Conservation (phyloP, 192 early-diverging fungal genomes). For the Irineochytrium annulatum region DNA sequence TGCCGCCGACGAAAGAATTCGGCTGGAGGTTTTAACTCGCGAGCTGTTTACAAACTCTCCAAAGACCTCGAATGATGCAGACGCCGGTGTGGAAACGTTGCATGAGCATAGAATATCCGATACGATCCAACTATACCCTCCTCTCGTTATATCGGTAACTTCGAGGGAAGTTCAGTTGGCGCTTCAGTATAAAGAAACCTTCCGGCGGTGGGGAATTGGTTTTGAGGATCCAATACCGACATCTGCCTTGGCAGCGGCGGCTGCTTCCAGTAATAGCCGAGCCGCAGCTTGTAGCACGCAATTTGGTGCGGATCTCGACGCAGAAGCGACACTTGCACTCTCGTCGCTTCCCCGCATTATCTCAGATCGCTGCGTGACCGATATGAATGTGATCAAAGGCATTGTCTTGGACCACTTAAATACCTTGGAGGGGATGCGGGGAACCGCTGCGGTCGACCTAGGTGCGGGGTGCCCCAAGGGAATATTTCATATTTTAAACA, state of each 20-base stretch:
- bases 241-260: neutral
- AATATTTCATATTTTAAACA: conserved; percentile 66
- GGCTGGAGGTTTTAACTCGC: conserved; percentile 44
- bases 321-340: conserved; percentile 13
- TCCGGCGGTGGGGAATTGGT: conserved; percentile 47
- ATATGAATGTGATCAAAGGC: conserved; percentile 41
- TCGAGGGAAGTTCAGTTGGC: conserved; percentile 32
- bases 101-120: conserved; percentile 29
- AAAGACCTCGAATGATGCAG: neutral
- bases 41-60: neutral
- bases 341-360: conserved; percentile 49
- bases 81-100: too few species aligned
- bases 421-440: conserved; percentile 39
- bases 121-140: conserved; percentile 40
- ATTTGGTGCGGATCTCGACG: neutral
- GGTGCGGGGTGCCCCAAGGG: conserved; percentile 49
- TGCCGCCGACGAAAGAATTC: conserved; percentile 73
- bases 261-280: neutral
- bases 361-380: conserved; percentile 57
- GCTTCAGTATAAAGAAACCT: conserved; percentile 16
- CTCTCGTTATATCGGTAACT: conserved; percentile 33
- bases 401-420: conserved; percentile 46
- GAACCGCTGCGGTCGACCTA: neutral
- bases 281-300: neutral
- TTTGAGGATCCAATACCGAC: conserved; percentile 15